phyloP scores from a whole-genome alignment of 2,329 filamentous ascomycete species.

The Penicillium decumbens region DNA sequence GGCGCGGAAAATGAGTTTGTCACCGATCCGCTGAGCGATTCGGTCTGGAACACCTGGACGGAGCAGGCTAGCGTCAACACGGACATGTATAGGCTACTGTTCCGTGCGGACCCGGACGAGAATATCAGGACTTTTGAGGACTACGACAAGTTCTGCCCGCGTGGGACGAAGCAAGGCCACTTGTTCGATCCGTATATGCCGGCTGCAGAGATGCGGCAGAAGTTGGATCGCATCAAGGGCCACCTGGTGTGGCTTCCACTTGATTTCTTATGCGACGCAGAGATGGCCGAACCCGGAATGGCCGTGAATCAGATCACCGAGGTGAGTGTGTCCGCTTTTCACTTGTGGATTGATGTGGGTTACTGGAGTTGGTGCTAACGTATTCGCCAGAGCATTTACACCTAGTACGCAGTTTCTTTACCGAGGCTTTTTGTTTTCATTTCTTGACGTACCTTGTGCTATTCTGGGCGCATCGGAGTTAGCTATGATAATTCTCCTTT shows the following conservation, averaged over 20 bases:
- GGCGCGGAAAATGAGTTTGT: constrained; percentile 65
- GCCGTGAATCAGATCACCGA: constrained; percentile 84
- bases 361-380: constrained; percentile 10
- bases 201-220: constrained; percentile 64
- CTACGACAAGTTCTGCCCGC: constrained; percentile 72
- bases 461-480: neutral
- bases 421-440: neutral
- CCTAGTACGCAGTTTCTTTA: constrained; percentile 12
- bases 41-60: constrained; percentile 69
- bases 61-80: constrained; percentile 71
- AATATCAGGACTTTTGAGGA: constrained; percentile 84
- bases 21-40: constrained; percentile 64
- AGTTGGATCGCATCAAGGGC: constrained; percentile 74
- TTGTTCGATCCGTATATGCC: constrained; percentile 76
- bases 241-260: constrained; percentile 96
- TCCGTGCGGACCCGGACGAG: constrained; percentile 87
- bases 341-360: neutral
- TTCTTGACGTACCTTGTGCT: neutral
- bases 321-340: constrained; percentile 53
- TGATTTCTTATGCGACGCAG: constrained; percentile 73
- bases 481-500: neutral
- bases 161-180: constrained; percentile 69
- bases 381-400: constrained; percentile 32
- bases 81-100: constrained; percentile 71
- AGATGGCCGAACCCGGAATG: constrained; percentile 85